Evolutionary conservation across 176 grass and related monocot species (phyloP), one percentile per base, ranked within the genome.

Genomic region (Otatea glauca): DNA sequence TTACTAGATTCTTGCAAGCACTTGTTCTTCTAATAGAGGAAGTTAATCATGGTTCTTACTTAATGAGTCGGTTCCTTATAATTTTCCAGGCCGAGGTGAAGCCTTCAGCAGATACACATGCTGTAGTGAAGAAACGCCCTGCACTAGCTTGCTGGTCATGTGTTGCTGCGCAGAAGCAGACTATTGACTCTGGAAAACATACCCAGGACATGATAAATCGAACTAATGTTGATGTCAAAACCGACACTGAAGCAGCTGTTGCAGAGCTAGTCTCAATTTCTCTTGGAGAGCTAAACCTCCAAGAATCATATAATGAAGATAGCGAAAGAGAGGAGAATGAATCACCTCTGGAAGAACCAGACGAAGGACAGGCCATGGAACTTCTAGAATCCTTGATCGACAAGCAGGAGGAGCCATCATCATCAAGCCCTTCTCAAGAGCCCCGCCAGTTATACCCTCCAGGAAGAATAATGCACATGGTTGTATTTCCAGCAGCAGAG

Each of bases 381-480:
- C 41, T 80, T 65, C 42, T 59, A 78, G 83, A 90, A 63, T 75
- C 83, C 35, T 42, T 82, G 43, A 60, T 63, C 4, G 53, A 69
- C 15, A 82, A 84, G 15, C 69, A 49, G 27, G 66, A 83, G 41
- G 63, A 59, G 44, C 24, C n/a, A 7, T 73, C 65, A 21, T 68
- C 64, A 0, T 67, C 85, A 75, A 74, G 64, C 78, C 45, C 53
- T 85, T 73, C 68, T 59, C 76, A 78, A 56, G 83, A 90, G 55
- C 23, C n/a, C 51, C 84, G 45, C 14, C 97, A 99, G 67, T 72
- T 99, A 16, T 96, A 89, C 53, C 93, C 97, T 18, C 97, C 97
- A 5, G 97, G 97, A 47, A 92, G 84, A 93, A 94, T 94, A 90
- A 41, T 99, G 49, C 97, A 99, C 86, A 99, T 99, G 93, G 84